Evolutionary conservation across 2,329 filamentous ascomycete genomes (phyloP).

Genomic region (Beauveria varroae): DNA sequence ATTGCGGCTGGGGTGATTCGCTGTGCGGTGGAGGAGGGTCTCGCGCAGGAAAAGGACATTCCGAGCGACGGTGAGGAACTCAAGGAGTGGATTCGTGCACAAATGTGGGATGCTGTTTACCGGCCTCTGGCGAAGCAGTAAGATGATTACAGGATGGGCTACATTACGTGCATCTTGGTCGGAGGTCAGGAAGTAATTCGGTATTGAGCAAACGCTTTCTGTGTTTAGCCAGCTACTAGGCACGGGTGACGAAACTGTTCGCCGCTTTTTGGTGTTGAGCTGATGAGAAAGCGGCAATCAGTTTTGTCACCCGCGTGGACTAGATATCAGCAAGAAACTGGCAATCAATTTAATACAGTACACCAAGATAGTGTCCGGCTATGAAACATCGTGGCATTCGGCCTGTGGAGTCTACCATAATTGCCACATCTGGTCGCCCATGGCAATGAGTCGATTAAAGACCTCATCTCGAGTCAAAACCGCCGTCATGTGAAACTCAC

Average conservation of each 20-base stretch:
- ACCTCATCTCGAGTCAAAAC: conserved; percentile 66
- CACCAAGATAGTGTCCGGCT: too few species aligned
- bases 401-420: conserved; percentile 43
- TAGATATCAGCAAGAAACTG: too few species aligned
- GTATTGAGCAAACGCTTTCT: too few species aligned
- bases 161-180: too few species aligned
- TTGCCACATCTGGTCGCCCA: conserved; percentile 80
- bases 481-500: conserved; percentile 58
- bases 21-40: conserved; percentile 59
- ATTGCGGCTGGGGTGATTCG: conserved; percentile 71
- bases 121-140: conserved; percentile 40
- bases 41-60: conserved; percentile 59
- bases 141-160: neutral
- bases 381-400: neutral
- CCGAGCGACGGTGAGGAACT: conserved; percentile 48
- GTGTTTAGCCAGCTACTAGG: too few species aligned
- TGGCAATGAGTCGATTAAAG: conserved; percentile 70
- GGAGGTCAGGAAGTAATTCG: too few species aligned
- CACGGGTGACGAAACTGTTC: too few species aligned
- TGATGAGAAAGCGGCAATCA: too few species aligned
- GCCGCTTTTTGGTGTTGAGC: too few species aligned
- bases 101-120: conserved; percentile 75
- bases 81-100: conserved; percentile 65
- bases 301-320: too few species aligned
- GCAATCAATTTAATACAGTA: too few species aligned